Percentiles rank a stretch among this genome's conserved stretches.
These are phyloP conservation scores for Eimeria acervulina DNA, from an alignment of 169 alveolate species.

Conservation along the genomic window DNA sequence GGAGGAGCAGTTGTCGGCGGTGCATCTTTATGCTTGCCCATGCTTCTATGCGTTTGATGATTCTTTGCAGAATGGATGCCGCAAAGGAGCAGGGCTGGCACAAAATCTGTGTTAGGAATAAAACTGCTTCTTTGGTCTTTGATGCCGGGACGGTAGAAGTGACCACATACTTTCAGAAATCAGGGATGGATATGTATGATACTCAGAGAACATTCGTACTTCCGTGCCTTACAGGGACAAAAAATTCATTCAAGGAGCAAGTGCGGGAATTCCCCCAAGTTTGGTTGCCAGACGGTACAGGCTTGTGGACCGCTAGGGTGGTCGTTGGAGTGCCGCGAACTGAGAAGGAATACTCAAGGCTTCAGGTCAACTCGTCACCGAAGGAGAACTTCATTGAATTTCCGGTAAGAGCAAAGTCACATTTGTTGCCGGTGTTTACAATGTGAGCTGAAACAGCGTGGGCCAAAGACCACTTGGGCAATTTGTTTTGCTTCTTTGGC, in stretches of 20 bases:
- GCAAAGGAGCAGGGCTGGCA: slow-evolving; percentile 41
- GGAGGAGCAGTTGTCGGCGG: neutral
- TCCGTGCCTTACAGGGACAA: slow-evolving; percentile 52
- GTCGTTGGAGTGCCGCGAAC: slow-evolving; percentile 50
- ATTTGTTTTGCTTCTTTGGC: neutral
- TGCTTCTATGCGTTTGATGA: neutral
- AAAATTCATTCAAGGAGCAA: neutral
- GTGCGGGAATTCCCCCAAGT: slow-evolving; percentile 51
- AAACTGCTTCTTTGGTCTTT: slow-evolving; percentile 7
- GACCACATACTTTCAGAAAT: slow-evolving; percentile 32
- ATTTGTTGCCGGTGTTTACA: neutral
- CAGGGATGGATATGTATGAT: slow-evolving; percentile 69
- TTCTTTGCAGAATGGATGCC: slow-evolving; percentile 27
- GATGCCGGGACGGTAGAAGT: slow-evolving; percentile 79
- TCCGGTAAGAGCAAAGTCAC: neutral
- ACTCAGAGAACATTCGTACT: slow-evolving; percentile 63
- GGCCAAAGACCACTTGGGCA: neutral
- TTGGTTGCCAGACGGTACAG: slow-evolving; percentile 82
- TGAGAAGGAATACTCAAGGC: neutral
- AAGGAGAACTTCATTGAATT: slow-evolving; percentile 1
- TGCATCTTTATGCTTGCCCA: neutral
- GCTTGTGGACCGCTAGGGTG: slow-evolving; percentile 69
- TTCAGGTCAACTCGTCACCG: slow-evolving; percentile 30
- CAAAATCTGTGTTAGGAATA: slow-evolving; percentile 60
- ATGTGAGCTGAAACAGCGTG: neutral